Conservation (phyloP, 1,284 basidiomycete species). For the Ganoderma leucocontextum region DNA sequence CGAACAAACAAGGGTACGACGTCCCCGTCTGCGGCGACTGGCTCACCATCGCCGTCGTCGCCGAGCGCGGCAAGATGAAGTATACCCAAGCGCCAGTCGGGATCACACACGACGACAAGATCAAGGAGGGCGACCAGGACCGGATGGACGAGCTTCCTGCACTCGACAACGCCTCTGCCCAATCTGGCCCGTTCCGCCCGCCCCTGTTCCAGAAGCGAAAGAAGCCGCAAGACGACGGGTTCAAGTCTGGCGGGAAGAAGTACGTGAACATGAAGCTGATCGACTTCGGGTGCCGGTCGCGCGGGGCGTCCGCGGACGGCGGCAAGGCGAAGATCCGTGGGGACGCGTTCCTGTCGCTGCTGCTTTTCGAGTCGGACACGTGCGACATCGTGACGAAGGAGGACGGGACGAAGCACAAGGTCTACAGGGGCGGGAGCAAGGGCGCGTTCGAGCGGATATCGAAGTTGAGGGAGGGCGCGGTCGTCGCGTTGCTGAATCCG, state of each 20-base stretch:
- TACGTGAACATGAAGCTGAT: slow-evolving; percentile 90
- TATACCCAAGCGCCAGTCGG: slow-evolving; percentile 71
- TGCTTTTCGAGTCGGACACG: slow-evolving; percentile 89
- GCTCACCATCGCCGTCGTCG: slow-evolving; percentile 90
- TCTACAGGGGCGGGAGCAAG: slow-evolving; percentile 87
- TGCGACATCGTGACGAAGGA: slow-evolving; percentile 62
- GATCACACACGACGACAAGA: slow-evolving; percentile 57
- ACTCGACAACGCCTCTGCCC: slow-evolving; percentile 31
- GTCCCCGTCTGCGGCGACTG: slow-evolving; percentile 93
- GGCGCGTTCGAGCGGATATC: slow-evolving; percentile 93
- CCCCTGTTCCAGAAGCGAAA: slow-evolving; percentile 47
- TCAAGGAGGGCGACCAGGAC: slow-evolving; percentile 44
- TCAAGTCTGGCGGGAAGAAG: slow-evolving; percentile 70
- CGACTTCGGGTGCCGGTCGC: slow-evolving; percentile 75
- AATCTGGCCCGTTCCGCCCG: slow-evolving; percentile 30
- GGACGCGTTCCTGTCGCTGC: slow-evolving; percentile 83
- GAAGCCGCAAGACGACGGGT: slow-evolving; percentile 45
- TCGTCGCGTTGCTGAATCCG: slow-evolving; percentile 91
- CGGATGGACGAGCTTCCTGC: slow-evolving; percentile 34
- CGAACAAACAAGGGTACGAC: slow-evolving; percentile 86
- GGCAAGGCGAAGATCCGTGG: slow-evolving; percentile 71
- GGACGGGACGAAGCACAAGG: slow-evolving; percentile 59
- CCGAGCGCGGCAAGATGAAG: slow-evolving; percentile 81
- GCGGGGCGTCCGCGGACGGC: slow-evolving; percentile 56
- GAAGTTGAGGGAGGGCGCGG: slow-evolving; percentile 87